A percentile compares a stretch with the other conserved stretches of the same genome.
phyloP scores from a whole-genome alignment of 768 basidiomycete genomes.

The Guyanaporus albipodus region DNA sequence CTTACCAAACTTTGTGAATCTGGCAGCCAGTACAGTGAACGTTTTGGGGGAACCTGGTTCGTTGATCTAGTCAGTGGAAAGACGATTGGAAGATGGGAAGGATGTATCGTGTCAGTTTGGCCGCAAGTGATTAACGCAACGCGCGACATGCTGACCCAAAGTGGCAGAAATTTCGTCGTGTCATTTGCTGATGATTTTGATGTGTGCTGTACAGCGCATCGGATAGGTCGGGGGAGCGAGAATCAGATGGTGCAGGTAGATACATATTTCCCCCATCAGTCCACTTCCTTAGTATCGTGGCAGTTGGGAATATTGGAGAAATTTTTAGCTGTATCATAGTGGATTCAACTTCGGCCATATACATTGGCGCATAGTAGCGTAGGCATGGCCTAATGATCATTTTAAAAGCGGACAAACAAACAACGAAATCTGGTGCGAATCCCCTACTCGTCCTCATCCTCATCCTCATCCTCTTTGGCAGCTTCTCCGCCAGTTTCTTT shows the following conservation, averaged over 20 bases:
- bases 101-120: constrained; percentile 61
- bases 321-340: constrained; percentile 29
- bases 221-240: constrained; percentile 40
- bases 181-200: constrained; percentile 46
- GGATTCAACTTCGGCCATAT: constrained; percentile 6
- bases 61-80: constrained; percentile 65
- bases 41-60: constrained; percentile 63
- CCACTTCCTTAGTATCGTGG: constrained; percentile 50
- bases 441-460: constrained; percentile 53
- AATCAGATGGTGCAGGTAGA: constrained; percentile 40
- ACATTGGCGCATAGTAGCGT: constrained; percentile 17
- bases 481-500: constrained; percentile 52
- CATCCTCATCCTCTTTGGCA: constrained; percentile 41
- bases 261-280: constrained; percentile 37
- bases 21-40: constrained; percentile 53
- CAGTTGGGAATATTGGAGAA: constrained; percentile 45
- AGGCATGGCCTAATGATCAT: constrained; percentile 13
- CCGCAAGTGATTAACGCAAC: neutral
- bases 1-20: constrained; percentile 66
- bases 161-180: constrained; percentile 61
- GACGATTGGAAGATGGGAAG: constrained; percentile 74
- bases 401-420: constrained; percentile 8
- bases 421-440: neutral
- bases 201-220: constrained; percentile 58
- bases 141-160: constrained; percentile 4